Percentiles rank a stretch among this genome's conserved stretches.
These are phyloP conservation scores for Durio zibethinus DNA, from an alignment of 345 rosid species.

Conservation along the genomic window DNA sequence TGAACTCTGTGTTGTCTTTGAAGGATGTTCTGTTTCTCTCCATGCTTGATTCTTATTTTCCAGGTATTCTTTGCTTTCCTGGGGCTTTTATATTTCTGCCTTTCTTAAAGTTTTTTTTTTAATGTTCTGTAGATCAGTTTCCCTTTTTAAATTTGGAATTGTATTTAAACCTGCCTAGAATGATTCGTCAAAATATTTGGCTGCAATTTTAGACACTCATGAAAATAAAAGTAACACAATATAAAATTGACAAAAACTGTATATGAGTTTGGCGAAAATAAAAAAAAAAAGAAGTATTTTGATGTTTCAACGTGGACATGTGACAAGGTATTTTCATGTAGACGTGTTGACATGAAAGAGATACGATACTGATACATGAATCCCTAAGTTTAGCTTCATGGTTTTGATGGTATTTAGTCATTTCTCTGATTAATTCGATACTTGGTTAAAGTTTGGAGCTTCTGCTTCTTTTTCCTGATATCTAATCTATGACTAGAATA, in stretches of 20 bases:
- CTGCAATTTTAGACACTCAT: too few relatives aligned
- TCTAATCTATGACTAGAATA: neutral
- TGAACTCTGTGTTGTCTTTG: constrained; percentile 41
- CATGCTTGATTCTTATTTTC: constrained; percentile 39
- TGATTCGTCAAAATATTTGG: neutral
- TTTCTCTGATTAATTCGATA: neutral
- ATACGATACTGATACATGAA: too few relatives aligned
- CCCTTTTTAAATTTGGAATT: neutral
- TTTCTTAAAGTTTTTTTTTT: neutral
- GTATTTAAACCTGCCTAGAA: too few relatives aligned
- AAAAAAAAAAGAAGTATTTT: too few relatives aligned
- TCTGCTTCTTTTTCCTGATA: neutral
- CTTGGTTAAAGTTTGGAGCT: neutral
- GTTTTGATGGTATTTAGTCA: neutral
- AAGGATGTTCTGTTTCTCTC: constrained; percentile 50
- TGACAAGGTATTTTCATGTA: too few relatives aligned
- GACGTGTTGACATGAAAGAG: too few relatives aligned
- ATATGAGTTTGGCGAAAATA: too few relatives aligned
- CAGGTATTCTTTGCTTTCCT: constrained; percentile 29
- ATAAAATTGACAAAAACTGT: too few relatives aligned
- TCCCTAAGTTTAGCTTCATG: too few relatives aligned
- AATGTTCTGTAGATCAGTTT: neutral
- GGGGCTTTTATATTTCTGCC: neutral
- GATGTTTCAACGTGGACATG: too few relatives aligned
- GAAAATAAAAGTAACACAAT: too few relatives aligned